Evolutionary conservation across 2,329 filamentous ascomycete species (phyloP).

Genomic region (Parafenestella ontariensis): DNA sequence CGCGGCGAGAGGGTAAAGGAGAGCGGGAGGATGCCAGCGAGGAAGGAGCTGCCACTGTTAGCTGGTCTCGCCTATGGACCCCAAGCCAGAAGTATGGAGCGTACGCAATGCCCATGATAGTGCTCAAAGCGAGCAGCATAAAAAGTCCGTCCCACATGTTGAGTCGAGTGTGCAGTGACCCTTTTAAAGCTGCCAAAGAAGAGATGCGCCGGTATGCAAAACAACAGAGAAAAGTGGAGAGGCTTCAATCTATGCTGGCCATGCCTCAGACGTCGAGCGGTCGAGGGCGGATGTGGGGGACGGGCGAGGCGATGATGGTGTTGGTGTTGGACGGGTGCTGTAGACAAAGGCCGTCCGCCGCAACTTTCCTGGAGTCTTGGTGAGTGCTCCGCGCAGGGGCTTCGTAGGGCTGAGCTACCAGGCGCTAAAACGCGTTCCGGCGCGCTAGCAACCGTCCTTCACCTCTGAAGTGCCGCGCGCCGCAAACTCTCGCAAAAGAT

Average conservation of each 20-base stretch:
- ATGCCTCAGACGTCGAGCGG: conserved; percentile 14
- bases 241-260: conserved; percentile 22
- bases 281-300: not conserved
- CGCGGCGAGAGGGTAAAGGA: conserved; percentile 87
- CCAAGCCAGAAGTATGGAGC: conserved; percentile 25
- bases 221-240: conserved; percentile 14
- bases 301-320: conserved; percentile 2
- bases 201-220: conserved; percentile 21
- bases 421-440: conserved; percentile 25
- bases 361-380: conserved; percentile 17
- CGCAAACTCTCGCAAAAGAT: not conserved
- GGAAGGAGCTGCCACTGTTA: conserved; percentile 74
- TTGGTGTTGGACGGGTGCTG: not conserved
- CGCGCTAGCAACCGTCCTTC: conserved; percentile 24
- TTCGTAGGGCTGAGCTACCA: conserved; percentile 31
- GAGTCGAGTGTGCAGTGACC: conserved; percentile 21
- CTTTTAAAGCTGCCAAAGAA: conserved; percentile 13
- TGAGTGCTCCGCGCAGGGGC: conserved; percentile 16
- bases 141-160: conserved; percentile 68
- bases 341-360: conserved; percentile 14
- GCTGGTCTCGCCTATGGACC: not conserved
- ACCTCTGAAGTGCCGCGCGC: conserved; percentile 12
- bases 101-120: conserved; percentile 70
- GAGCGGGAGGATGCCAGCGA: conserved; percentile 88
- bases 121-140: conserved; percentile 69